Evolutionary conservation across 306 rosid genomes (phyloP).

Genomic region (Rubus idaeus): DNA sequence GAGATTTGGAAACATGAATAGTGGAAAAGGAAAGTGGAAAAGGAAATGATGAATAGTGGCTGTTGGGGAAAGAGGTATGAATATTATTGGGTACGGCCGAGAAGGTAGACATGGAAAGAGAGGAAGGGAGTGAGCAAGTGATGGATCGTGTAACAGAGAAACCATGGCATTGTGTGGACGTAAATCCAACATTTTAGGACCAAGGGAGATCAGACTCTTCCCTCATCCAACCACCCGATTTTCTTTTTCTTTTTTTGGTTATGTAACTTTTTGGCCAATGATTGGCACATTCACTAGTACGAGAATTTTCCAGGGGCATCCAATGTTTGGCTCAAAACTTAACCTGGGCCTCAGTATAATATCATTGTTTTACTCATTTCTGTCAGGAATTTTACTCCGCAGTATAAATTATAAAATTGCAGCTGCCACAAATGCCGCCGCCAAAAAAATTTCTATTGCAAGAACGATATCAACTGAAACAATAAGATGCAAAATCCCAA

Average conservation of each 20-base stretch:
- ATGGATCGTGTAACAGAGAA: not conserved
- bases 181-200: not conserved
- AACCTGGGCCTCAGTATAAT: too few relatives aligned
- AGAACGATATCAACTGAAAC: constrained; percentile 69
- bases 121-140: not conserved
- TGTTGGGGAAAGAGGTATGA: constrained; percentile 29
- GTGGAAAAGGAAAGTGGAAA: too few relatives aligned
- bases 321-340: too few relatives aligned
- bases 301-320: too few relatives aligned
- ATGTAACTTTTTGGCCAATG: not conserved
- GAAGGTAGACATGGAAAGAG: constrained; percentile 55
- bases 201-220: not conserved
- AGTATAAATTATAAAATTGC: constrained; percentile 29
- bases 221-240: not conserved
- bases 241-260: not conserved
- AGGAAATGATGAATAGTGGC: constrained; percentile 22
- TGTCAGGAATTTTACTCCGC: too few relatives aligned
- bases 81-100: constrained; percentile 25
- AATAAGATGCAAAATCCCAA: constrained; percentile 51
- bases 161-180: constrained; percentile 20
- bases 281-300: too few relatives aligned
- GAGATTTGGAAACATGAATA: constrained; percentile 13
- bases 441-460: constrained; percentile 53
- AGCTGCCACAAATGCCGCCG: constrained; percentile 62
- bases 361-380: too few relatives aligned